Evolutionary conservation across 345 rosid species (phyloP).

Genomic region (Syzygium aqueum): DNA sequence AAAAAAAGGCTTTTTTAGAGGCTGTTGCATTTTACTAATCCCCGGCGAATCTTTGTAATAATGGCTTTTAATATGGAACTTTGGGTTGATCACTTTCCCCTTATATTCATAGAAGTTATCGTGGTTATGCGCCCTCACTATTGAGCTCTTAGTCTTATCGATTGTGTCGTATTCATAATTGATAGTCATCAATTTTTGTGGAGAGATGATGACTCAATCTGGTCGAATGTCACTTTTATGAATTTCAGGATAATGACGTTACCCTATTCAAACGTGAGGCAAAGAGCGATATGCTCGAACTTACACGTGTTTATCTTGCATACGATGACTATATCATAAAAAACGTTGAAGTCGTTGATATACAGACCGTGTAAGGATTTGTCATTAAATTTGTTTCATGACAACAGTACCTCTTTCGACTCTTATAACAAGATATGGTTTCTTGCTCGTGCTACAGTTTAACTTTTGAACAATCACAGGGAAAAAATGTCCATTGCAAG

Average conservation of each 20-base stretch:
- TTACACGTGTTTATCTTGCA: conserved; percentile 61
- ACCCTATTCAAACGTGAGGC: conserved; percentile 35
- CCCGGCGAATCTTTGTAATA: neutral
- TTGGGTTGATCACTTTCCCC: neutral
- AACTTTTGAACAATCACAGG: conserved; percentile 21
- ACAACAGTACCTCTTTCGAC: neutral
- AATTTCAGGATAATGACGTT: conserved; percentile 56
- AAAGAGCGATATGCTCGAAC: conserved; percentile 58
- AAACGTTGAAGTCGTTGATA: conserved; percentile 40
- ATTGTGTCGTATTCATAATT: neutral
- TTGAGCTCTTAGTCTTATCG: neutral
- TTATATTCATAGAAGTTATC: neutral
- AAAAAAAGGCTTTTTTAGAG: neutral
- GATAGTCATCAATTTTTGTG: neutral
- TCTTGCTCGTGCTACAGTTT: neutral
- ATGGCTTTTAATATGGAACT: neutral
- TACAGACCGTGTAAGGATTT: conserved; percentile 32
- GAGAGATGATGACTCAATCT: neutral
- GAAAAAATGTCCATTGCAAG: conserved; percentile 53
- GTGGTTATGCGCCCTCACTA: neutral
- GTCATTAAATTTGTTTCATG: neutral
- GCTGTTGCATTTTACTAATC: neutral
- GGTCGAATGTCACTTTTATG: neutral
- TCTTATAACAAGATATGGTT: neutral
- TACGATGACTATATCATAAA: conserved; percentile 45